Evolutionary conservation across 139 green algal species (phyloP), one percentile per base, ranked within the genome.

Genomic region (Pleodorina starrii): DNA sequence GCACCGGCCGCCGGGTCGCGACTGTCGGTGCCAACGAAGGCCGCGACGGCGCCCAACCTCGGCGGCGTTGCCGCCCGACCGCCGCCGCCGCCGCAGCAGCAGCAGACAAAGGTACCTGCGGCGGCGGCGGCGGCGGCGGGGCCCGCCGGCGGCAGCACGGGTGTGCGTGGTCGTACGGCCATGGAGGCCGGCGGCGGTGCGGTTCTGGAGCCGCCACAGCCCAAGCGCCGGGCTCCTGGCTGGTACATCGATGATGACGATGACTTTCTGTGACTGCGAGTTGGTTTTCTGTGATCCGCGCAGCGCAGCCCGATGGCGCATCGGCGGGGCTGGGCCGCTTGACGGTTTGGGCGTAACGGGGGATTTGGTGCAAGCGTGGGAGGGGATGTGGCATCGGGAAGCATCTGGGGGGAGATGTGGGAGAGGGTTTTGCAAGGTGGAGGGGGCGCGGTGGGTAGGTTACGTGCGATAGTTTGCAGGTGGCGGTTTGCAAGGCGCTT

Each of bases 211-310:
- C 57, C 57, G 60, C 81, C 81, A 6, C 35, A 66, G 1, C 42
- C 81, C 17, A 87, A 87, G 81, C 81, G 81, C 17, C 60, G 60
- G 7, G 42, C 81, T 12, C 81, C 60, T 17, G 81, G 81, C 29
- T 78, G 63, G 60, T 87, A 87, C 60, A 78, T 87, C 16, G 79
- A 86, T n/a, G 48, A 69, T n/a, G 78, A 85, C 10, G 80, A 86
- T 21, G 80, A 86, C 40, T 76, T 86, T 38, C 5, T 73, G 5
- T 85, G 54, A 85, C 35, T 35, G 36, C 38, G 54, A n/a, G n/a
- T n/a, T n/a, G n/a, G n/a, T n/a, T n/a, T n/a, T n/a, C n/a, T n/a
- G n/a, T n/a, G n/a, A n/a, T n/a, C n/a, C n/a, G n/a, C n/a, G n/a
- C n/a, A n/a, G n/a, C n/a, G n/a, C n/a, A n/a, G n/a, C n/a, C n/a